Evolutionary conservation across 352 stramenopile species (phyloP), one percentile per base, ranked within the genome.

Genomic region (Plasmopara viticola): DNA sequence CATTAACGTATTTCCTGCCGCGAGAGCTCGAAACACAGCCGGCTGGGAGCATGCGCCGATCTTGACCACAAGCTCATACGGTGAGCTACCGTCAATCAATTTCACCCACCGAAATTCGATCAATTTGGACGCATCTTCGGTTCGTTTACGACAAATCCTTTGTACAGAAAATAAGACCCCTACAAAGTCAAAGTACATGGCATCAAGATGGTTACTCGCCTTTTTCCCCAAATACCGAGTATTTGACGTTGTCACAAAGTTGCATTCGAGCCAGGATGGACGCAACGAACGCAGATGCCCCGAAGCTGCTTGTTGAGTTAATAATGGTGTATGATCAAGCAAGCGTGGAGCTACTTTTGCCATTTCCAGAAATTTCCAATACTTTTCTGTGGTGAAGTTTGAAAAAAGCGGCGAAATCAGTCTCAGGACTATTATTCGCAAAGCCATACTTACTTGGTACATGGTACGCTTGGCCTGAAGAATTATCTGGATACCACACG

Each of bases 161-260:
- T 72, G 68, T 9, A 84, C 74, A 53, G 66, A 74, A 2, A 74
- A 78, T 9, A 87, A 44, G 0, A 89, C 68, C 2, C 78, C 78
- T 12, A 86, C 72, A 34, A 85, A 80, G 45, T 89, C 78, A 20
- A 89, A 89, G 44, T 72, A 77, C 37, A 72, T 67, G 0, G 29
- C 43, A 2, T 67, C 50, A 0, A 48, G n/a, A 2, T 56, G 50
- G 1, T 61, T 40, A 7, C 56, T 47, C 2, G 40, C 46, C 0
- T 45, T 60, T 6, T 58, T 43, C 13, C 44, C 44, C 57, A 57
- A 74, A 13, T 69, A 56, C 6, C 66, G 55, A 5, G 60, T 63
- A 14, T 75, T 57, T 15, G 69, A 57, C 4, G 55, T 72, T 7
- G 40, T 80, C 4, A 71, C 56, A 33, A 86, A 83, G 28, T 33